Evolutionary conservation across 805 yeast genomes (phyloP).

Genomic region (Limtongia smithiae): DNA sequence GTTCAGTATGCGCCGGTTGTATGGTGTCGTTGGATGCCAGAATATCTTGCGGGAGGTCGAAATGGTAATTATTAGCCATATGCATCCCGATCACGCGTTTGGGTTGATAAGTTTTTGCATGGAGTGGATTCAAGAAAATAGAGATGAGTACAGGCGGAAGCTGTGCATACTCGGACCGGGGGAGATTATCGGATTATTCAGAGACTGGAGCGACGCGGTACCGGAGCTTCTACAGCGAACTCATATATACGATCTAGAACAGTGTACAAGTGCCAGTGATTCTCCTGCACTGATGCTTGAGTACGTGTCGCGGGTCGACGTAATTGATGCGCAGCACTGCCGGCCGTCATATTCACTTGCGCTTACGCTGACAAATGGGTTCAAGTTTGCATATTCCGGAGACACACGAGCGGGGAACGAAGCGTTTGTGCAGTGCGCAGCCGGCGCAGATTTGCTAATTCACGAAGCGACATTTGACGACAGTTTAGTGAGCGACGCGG

Average conservation of each 20-base stretch:
- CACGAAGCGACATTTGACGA: slow-evolving; percentile 93
- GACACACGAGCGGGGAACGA: slow-evolving; percentile 77
- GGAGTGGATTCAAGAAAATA: neutral
- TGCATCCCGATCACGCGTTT: slow-evolving; percentile 95
- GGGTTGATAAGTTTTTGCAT: slow-evolving; percentile 61
- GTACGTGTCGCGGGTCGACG: too few relatives aligned
- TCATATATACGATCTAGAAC: too few relatives aligned
- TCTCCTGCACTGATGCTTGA: too few relatives aligned
- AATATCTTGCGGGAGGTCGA: slow-evolving; percentile 57
- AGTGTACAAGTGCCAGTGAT: too few relatives aligned
- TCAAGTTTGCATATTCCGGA: slow-evolving; percentile 84
- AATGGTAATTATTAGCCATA: slow-evolving; percentile 72
- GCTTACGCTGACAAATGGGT: slow-evolving; percentile 45
- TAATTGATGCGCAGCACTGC: slow-evolving; percentile 66
- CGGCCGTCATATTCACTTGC: slow-evolving; percentile 71
- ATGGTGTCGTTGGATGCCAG: slow-evolving; percentile 46
- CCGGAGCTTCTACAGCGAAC: too few relatives aligned
- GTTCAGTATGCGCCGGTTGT: slow-evolving; percentile 63
- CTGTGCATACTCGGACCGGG: slow-evolving; percentile 71
- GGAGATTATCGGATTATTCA: slow-evolving; percentile 62
- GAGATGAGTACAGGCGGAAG: slow-evolving; percentile 16
- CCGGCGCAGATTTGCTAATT: slow-evolving; percentile 64
- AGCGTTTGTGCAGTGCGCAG: slow-evolving; percentile 62
- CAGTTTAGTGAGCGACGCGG: slow-evolving; percentile 70
- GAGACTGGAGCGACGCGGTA: slow-evolving; percentile 51